Evolutionary conservation across 2,329 filamentous ascomycete species (phyloP), one percentile per base, ranked within the genome.

Genomic region (Stachybotrys chartarum): DNA sequence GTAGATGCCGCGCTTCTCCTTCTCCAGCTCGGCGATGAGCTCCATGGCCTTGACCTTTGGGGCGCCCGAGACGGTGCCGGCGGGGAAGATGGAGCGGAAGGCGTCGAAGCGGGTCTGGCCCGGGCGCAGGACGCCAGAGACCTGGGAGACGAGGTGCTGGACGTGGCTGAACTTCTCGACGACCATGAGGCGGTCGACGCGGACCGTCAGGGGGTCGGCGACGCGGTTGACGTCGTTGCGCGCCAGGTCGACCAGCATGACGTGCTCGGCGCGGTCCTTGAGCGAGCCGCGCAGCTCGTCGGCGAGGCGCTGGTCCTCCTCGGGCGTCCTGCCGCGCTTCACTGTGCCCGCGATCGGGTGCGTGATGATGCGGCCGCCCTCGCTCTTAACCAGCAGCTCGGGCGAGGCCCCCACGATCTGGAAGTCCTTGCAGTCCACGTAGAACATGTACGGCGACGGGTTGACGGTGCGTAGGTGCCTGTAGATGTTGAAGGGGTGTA

Each of bases 401-500:
- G 94, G 94, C 56, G 90, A 96, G 45, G 94, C 94, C 57, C 94
- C 94, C 12, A 99, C 88, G 61, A 99, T 92, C 70, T 97, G 90
- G 74, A 99, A 97, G 66, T 90, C 88, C 57, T 83, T 81, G 74
- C 93, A 97, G 70, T 94, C 86, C 58, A 99, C 84, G 74, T 92
- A 99, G 78, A 99, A 99, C 42, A 99, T 84, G 73, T 99, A 99
- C 0, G 94, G 94, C 8, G 91, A 96, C 0, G 94, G 94, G 70
- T 99, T 99, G 66, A 97, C 90, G n/a, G 91, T 96, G 59, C 94
- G 90, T 44, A 99, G 81, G 70, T 96, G 91, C 54, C 93, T 86
- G 79, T 97, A 99, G 65, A 99, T 90, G 77, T 97, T 99, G 80
- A 97, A 99, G 0, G 94, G 93, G 71, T 99, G 94, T 48, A 99